These are phyloP conservation scores for Cornus kousa DNA, from an alignment of 148 eudicot genomes.

Conservation along the genomic window DNA sequence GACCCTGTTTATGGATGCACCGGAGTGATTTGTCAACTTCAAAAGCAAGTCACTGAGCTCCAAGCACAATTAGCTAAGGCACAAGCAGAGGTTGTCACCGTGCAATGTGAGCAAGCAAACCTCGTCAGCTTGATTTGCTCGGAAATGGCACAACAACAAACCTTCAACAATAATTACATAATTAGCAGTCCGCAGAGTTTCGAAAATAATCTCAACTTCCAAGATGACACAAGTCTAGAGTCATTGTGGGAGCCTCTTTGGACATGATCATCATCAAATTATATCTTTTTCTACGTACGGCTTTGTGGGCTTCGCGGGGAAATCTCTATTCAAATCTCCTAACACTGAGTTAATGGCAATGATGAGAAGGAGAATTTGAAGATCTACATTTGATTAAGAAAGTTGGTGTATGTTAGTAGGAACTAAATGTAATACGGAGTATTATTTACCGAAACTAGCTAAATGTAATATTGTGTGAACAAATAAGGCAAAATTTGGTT, in stretches of 20 bases:
- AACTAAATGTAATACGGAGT: too few species aligned
- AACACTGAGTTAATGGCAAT: background rate
- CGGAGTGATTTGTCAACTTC: slow-evolving; percentile 59
- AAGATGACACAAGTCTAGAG: slow-evolving; percentile 10
- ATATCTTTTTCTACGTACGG: too few species aligned
- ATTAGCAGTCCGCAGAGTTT: slow-evolving; percentile 1
- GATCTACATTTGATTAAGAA: too few species aligned
- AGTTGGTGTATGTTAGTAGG: too few species aligned
- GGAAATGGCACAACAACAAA: slow-evolving; percentile 33
- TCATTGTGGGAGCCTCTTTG: slow-evolving; percentile 14
- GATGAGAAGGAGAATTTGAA: too few species aligned
- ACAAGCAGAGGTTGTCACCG: slow-evolving; percentile 44
- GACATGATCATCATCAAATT: slow-evolving; percentile 3
- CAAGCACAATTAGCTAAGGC: slow-evolving; percentile 62
- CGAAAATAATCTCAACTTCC: background rate
- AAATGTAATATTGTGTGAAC: background rate
- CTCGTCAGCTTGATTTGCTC: slow-evolving; percentile 35
- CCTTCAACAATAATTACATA: slow-evolving; percentile 5
- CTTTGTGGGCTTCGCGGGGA: background rate
- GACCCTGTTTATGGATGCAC: slow-evolving; percentile 71
- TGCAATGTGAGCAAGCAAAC: slow-evolving; percentile 49
- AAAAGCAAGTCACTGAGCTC: slow-evolving; percentile 59
- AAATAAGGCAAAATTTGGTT: background rate
- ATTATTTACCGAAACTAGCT: too few species aligned
- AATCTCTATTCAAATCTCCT: slow-evolving; percentile 5